Evolutionary conservation across 1,284 basidiomycete species (phyloP).

Genomic region (Leccinum pachyderme): DNA sequence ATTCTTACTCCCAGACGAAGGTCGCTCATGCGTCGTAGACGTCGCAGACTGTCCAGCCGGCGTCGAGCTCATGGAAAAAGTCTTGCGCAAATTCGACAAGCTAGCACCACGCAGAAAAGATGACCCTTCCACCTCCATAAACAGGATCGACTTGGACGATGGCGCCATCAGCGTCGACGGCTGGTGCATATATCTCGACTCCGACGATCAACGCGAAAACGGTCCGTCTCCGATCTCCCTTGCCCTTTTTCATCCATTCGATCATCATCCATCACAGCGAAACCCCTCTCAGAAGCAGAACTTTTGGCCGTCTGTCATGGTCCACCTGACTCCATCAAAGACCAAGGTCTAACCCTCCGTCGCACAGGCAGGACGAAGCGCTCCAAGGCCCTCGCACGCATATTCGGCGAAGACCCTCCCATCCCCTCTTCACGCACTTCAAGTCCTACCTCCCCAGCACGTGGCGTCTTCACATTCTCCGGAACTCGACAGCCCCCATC

Average conservation of each 20-base stretch:
- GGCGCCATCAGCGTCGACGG: slow-evolving; percentile 79
- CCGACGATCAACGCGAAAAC: slow-evolving; percentile 53
- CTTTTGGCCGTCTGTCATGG: slow-evolving; percentile 85
- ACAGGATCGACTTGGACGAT: slow-evolving; percentile 55
- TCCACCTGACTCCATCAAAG: slow-evolving; percentile 77
- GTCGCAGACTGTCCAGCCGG: slow-evolving; percentile 77
- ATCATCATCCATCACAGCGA: slow-evolving; percentile 40
- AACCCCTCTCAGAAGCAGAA: slow-evolving; percentile 80
- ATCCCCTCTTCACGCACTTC: slow-evolving; percentile 20
- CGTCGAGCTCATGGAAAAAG: slow-evolving; percentile 82
- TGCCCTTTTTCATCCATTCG: slow-evolving; percentile 1
- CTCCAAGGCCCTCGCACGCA: slow-evolving; percentile 48
- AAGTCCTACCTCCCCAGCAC: slow-evolving; percentile 37
- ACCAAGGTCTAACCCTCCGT: slow-evolving; percentile 80
- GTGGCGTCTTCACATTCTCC: slow-evolving; percentile 19
- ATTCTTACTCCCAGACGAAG: slow-evolving; percentile 81
- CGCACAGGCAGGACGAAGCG: slow-evolving; percentile 42
- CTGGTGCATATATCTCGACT: slow-evolving; percentile 80
- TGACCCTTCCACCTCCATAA: slow-evolving; percentile 43
- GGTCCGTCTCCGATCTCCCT: slow-evolving; percentile 40
- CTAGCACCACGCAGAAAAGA: slow-evolving; percentile 49
- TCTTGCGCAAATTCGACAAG: slow-evolving; percentile 86
- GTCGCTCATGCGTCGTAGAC: slow-evolving; percentile 73
- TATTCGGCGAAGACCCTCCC: slow-evolving; percentile 58
- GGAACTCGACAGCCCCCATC: slow-evolving; percentile 20